Percentiles rank a stretch among this genome's conserved stretches.
Conservation (phyloP, 2,329 filamentous ascomycete genomes). For the Apiospora marii region DNA sequence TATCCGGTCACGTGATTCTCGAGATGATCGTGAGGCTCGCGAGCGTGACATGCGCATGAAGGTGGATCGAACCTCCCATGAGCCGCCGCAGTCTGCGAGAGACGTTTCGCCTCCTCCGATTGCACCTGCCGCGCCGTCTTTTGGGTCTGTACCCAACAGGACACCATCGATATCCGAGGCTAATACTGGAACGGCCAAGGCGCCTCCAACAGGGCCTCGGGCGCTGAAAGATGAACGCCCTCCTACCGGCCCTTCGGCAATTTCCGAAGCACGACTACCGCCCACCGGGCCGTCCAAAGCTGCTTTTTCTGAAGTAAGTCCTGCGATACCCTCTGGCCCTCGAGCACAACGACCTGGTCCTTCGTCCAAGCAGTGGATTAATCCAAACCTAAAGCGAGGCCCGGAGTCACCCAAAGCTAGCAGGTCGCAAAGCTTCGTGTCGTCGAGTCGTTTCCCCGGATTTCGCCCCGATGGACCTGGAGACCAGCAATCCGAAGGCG, state of each 20-base stretch:
- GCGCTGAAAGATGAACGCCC: constrained; percentile 58
- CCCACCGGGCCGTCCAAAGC: constrained; percentile 54
- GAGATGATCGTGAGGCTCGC: constrained; percentile 60
- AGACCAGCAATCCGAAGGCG: constrained; percentile 51
- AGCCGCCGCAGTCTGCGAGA: constrained; percentile 54
- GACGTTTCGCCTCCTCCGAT: constrained; percentile 65
- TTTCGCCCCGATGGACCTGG: constrained; percentile 46
- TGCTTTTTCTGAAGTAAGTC: constrained; percentile 51
- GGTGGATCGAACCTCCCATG: constrained; percentile 60
- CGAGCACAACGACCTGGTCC: constrained; percentile 59
- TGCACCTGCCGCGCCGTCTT: constrained; percentile 65
- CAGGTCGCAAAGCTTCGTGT: constrained; percentile 58
- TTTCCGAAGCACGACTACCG: constrained; percentile 46
- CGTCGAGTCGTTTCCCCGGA: constrained; percentile 44
- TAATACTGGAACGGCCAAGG: constrained; percentile 51
- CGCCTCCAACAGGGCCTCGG: constrained; percentile 61
- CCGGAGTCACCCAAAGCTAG: constrained; percentile 61
- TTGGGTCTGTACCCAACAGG: constrained; percentile 62
- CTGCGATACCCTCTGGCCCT: constrained; percentile 61
- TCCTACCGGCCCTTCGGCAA: constrained; percentile 50
- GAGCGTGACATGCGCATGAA: constrained; percentile 53
- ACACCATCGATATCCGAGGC: constrained; percentile 46
- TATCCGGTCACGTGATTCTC: constrained; percentile 50
- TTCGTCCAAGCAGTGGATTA: constrained; percentile 68
- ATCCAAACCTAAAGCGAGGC: constrained; percentile 56